Percentiles rank a stretch among this genome's conserved stretches.
These are phyloP conservation scores for Lactarius hengduanensis DNA, from an alignment of 768 basidiomycete genomes.

Conservation along the genomic window DNA sequence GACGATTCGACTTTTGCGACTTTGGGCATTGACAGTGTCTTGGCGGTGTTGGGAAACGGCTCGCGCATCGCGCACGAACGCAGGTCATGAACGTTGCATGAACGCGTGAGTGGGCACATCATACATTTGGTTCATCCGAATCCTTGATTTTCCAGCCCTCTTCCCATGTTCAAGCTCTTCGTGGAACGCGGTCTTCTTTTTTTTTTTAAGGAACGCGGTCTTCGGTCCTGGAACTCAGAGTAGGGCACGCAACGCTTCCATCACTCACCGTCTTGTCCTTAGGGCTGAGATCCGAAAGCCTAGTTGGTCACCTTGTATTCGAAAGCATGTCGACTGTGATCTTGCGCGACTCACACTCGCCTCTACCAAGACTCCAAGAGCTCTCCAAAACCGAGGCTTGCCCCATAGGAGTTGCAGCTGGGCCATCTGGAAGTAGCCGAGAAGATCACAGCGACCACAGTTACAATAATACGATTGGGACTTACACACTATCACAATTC, in stretches of 20 bases:
- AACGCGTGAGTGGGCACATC: not conserved
- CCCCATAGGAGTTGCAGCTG: not conserved
- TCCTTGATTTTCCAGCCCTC: not conserved
- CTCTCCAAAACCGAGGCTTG: not conserved
- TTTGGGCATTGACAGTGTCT: too few relatives aligned
- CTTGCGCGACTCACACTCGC: not conserved
- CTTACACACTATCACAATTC: too few relatives aligned
- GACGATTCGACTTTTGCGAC: not conserved
- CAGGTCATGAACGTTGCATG: not conserved
- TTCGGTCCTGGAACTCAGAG: not conserved
- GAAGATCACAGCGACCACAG: too few relatives aligned
- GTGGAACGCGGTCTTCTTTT: not conserved
- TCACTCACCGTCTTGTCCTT: not conserved
- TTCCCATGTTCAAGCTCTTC: not conserved
- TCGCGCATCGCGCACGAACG: not conserved
- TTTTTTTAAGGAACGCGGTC: too few relatives aligned
- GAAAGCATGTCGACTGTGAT: not conserved
- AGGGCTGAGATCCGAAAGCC: not conserved
- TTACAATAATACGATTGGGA: too few relatives aligned
- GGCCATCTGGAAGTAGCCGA: too few relatives aligned
- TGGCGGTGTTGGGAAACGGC: not conserved
- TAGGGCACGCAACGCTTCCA: not conserved
- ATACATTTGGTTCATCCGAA: not conserved
- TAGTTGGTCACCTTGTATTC: not conserved
- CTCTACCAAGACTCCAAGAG: too few relatives aligned